phyloP scores from a whole-genome alignment of 1,139 yeast species.

The Diutina pseudorugosa region DNA sequence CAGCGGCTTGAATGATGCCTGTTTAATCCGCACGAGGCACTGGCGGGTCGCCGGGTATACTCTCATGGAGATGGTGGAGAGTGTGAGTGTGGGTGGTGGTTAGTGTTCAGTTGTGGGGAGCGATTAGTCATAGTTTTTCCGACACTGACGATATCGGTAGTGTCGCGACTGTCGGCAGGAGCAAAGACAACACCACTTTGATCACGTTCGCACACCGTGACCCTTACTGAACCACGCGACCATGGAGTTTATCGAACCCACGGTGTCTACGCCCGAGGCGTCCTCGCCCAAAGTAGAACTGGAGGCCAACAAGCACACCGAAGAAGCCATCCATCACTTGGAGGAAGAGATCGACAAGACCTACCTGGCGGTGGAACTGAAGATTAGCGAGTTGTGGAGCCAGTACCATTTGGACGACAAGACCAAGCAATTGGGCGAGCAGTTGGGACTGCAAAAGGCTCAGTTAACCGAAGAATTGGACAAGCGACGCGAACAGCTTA shows the following conservation, averaged over 20 bases:
- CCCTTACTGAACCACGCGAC: not conserved
- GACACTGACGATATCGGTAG: not conserved
- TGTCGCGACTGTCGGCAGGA: not conserved
- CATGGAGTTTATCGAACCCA: constrained; percentile 2
- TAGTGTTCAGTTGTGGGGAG: no score
- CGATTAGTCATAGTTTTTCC: not conserved
- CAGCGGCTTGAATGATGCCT: constrained; percentile 11
- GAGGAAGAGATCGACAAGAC: constrained; percentile 45
- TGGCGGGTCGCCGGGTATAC: not conserved
- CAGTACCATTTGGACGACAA: constrained; percentile 30
- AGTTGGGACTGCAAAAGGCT: constrained; percentile 20
- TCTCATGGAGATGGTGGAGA: no score
- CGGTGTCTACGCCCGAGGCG: not conserved
- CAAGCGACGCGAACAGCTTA: constrained; percentile 18
- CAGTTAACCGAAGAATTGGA: constrained; percentile 21
- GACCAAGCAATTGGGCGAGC: constrained; percentile 23
- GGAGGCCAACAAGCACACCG: constrained; percentile 21
- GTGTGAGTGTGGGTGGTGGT: no score
- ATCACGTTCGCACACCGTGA: not conserved
- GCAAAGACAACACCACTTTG: not conserved
- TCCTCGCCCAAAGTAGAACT: not conserved
- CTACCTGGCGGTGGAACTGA: constrained; percentile 30
- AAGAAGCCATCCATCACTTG: constrained; percentile 34
- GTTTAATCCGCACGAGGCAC: constrained; percentile 10
- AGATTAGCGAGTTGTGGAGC: constrained; percentile 28